Base-by-base conservation (phyloP, 768 basidiomycete species). In the Trametes villosa region DNA sequence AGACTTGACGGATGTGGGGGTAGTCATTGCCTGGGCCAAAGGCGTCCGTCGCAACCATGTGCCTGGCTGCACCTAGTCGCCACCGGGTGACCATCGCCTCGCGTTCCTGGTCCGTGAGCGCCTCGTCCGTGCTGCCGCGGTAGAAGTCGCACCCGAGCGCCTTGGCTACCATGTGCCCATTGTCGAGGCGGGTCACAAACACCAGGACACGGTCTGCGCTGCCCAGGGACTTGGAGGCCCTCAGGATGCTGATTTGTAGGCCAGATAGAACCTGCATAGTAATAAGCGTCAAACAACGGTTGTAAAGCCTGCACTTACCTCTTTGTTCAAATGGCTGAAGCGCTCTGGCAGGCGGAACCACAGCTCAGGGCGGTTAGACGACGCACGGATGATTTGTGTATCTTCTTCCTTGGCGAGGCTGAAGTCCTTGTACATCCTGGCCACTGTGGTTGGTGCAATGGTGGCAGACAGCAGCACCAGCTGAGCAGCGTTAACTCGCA, bases 1-100 rank as follows among this genome's bases (percentile, higher is more conserved):
- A 33, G 15, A 56, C 31, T 11, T 34, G 8, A 22, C 44, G 45
- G 24, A 56, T 44, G 24, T 56, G 54, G 22, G 54, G 54, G 22
- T 47, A 56, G 54, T 56, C 54, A 20, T 56, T 56, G 5, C 54
- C 54, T 22, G 54, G 54, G 13, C 54, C 54, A 36, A 56, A 56
- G 8, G 54, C 54, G 36, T 56, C 45, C 20, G 54, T 56, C 30
- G 45, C 44, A 15, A 47, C 54, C 54, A 56, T 56, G 33, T 26
- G 11, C 17, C 26, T 45, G 17, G 33, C 30, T 11, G 9, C 27
- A 6, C 54, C 54, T 15, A 8, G 7, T 9, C 18, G 26, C 54
- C 54, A 56, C 24, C 24, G 42, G 2, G 46, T 31, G 3, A 20
- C 54, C 12, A 56, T 56, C 4, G 42, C 30, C 4, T 56, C 54